A percentile compares a stretch with the other conserved stretches of the same genome.
phyloP scores from a whole-genome alignment of 345 rosid species.

The Conringia planisiliqua region DNA sequence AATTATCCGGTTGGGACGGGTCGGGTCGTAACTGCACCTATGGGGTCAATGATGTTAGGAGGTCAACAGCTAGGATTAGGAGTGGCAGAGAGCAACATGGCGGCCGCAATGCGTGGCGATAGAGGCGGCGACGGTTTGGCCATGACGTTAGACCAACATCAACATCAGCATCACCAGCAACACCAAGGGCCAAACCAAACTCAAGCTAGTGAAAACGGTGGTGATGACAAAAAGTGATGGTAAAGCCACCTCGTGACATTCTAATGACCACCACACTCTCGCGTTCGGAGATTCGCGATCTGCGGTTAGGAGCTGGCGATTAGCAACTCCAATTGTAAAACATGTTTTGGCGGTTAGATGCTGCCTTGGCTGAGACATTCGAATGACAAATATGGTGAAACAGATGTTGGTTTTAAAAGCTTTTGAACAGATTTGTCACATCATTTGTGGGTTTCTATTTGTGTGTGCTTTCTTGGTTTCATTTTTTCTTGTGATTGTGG shows the following conservation, averaged over 20 bases:
- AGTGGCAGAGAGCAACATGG: conserved; percentile 49
- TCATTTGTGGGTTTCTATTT: neutral
- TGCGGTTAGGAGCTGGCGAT: neutral
- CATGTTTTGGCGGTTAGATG: conserved; percentile 11
- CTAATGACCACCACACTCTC: neutral
- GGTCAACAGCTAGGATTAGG: conserved; percentile 67
- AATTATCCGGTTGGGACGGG: conserved; percentile 47
- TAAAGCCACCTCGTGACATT: neutral
- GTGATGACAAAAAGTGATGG: conserved; percentile 42
- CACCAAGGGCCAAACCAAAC: conserved; percentile 44
- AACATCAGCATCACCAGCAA: conserved; percentile 42
- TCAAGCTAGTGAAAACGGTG: conserved; percentile 42
- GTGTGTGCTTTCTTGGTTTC: conserved; percentile 2
- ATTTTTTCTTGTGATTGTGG: conserved; percentile 11
- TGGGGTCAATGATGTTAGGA: conserved; percentile 69
- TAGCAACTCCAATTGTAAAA: neutral
- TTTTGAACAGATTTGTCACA: conserved; percentile 18
- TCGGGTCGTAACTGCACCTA: conserved; percentile 52
- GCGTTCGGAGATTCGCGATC: neutral
- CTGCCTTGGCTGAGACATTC: neutral
- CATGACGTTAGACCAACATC: conserved; percentile 58
- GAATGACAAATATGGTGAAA: conserved; percentile 11
- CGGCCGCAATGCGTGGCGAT: conserved; percentile 46
- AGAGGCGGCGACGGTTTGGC: conserved; percentile 43
- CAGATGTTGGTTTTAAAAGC: conserved; percentile 1